Evolutionary conservation across 139 green algal species (phyloP).

Genomic region (Chlorella vulgaris): DNA sequence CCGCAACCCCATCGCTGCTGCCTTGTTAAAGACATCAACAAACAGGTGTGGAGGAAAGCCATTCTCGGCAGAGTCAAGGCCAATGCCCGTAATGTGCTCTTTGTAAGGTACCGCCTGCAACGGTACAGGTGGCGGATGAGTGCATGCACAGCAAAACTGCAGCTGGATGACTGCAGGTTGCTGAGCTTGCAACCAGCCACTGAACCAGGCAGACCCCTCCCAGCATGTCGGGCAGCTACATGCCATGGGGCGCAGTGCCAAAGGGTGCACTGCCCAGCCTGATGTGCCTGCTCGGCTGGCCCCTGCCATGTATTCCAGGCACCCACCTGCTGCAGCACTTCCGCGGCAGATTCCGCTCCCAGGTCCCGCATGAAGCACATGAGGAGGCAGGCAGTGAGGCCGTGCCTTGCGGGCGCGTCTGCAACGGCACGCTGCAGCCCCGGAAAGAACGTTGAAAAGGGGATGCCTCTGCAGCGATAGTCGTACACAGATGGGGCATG

Average conservation of each 20-base stretch:
- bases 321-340: constrained; percentile 34
- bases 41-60: constrained; percentile 40
- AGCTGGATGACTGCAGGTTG: not conserved
- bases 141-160: not conserved
- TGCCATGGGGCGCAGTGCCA: too few species aligned
- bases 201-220: too few species aligned
- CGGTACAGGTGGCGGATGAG: not conserved
- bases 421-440: not conserved
- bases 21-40: constrained; percentile 32
- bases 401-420: constrained; percentile 23
- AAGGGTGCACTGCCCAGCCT: too few species aligned
- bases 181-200: too few species aligned
- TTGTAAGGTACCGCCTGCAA: constrained; percentile 51
- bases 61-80: constrained; percentile 58
- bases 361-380: constrained; percentile 61
- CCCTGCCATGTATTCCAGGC: not conserved
- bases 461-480: constrained; percentile 25
- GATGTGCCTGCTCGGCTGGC: not conserved
- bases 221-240: too few species aligned
- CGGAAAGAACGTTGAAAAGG: not conserved
- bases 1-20: constrained; percentile 35
- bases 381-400: constrained; percentile 46
- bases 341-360: constrained; percentile 28
- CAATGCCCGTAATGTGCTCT: constrained; percentile 48
- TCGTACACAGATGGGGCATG: not conserved